phyloP scores from a whole-genome alignment of 2,329 filamentous ascomycete genomes.

The Hypoxylon rubiginosum region DNA sequence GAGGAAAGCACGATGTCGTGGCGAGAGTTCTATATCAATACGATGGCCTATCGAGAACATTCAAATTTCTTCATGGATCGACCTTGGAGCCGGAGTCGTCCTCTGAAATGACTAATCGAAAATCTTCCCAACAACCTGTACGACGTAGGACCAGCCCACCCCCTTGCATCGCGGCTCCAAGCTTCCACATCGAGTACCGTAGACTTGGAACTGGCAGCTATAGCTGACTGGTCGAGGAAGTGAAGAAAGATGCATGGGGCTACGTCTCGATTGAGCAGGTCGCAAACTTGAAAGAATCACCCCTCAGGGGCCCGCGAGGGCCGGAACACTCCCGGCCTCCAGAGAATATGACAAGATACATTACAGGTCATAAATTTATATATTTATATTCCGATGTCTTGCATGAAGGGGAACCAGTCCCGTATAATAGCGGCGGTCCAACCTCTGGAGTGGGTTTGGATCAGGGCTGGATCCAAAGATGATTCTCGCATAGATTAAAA shows the following conservation, averaged over 20 bases:
- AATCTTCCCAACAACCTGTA: conserved; percentile 1
- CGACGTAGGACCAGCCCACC: neutral
- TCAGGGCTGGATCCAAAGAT: neutral
- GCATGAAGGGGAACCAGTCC: neutral
- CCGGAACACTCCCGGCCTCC: neutral
- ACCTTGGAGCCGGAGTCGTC: neutral
- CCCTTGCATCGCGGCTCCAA: conserved; percentile 3
- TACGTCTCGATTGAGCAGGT: neutral
- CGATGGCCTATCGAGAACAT: neutral
- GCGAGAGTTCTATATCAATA: neutral
- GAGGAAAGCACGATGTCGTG: neutral
- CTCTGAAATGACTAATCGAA: neutral
- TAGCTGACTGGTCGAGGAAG: neutral
- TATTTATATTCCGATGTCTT: neutral
- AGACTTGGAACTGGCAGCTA: neutral
- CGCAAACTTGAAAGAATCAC: neutral
- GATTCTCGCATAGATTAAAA: neutral
- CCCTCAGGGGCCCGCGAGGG: neutral
- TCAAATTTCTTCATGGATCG: neutral
- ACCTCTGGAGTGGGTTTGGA: neutral
- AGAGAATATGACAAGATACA: neutral
- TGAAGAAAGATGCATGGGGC: neutral
- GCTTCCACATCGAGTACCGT: neutral
- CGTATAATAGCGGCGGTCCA: neutral
- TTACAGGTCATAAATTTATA: neutral